Base-by-base conservation (phyloP, 352 stramenopile species). In the Phytophthora tentaculata region DNA sequence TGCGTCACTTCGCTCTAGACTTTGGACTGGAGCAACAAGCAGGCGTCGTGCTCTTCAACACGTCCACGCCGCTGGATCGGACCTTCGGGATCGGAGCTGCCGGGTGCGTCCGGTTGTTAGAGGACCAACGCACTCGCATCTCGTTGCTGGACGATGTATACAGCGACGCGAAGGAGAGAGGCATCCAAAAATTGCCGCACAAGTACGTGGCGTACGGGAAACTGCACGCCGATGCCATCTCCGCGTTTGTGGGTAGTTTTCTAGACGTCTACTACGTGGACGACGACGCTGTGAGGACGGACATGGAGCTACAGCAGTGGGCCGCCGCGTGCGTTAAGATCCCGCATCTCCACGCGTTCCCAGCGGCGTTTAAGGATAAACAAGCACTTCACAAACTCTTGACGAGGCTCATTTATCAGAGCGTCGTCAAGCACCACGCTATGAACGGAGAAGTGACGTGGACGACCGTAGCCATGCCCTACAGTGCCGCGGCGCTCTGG, bases 371-470 rank as follows among this genome's bases (percentile, higher is more conserved):
- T 12, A 28, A 68, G 13, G 48, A 28, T 39, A 69, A 64, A 14
- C 6, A 51, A 20, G 23, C 3, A 23, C 63, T 79, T 24, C 57
- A 47, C 6, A 48, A 75, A 17, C 60, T 83, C 2, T 23, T 85
- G 16, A 56, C 72, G 19, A 60, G 77, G 32, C 56, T 85, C 13
- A 53, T 81, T n/a, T 84, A 79, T 54, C 69, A 83, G 54, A 69
- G 60, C 13, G 56, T 69, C n/a, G 73, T 86, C 28, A 74, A 76
- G 37, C 80, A 86, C 61, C 77, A 88, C 68, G 70, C 70, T n/a
- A 86, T 84, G 80, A 86, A 84, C 57, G 77, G 77, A 35, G 51
- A 74, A 23, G 61, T 71, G 47, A 81, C 69, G 22, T 88, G 77
- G 80, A 74, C 83, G 56, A 71, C 68, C 1, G 55, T 74, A 9